Conservation (phyloP, 805 yeast species). For the Torulaspora delbrueckii region DNA sequence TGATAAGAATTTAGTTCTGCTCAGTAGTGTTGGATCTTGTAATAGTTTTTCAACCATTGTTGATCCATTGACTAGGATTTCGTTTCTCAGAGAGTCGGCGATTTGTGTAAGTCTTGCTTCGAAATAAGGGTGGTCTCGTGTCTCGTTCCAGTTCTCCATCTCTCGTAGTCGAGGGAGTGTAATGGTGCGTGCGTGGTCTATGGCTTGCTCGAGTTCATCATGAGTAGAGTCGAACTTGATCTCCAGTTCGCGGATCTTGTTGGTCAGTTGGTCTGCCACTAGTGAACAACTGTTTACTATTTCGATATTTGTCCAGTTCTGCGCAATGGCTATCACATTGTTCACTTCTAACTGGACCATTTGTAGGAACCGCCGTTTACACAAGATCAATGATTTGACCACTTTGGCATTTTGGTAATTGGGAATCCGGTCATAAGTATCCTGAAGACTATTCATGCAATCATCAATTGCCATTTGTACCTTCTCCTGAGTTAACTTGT, state of each 20-base stretch:
- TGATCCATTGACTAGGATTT: constrained; percentile 52
- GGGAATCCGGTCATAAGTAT: constrained; percentile 38
- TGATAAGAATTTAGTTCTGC: constrained; percentile 25
- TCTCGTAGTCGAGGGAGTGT: constrained; percentile 46
- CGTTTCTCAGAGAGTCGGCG: constrained; percentile 47
- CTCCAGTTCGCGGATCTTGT: constrained; percentile 52
- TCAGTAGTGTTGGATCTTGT: constrained; percentile 26
- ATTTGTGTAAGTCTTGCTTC: constrained; percentile 41
- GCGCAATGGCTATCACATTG: constrained; percentile 20
- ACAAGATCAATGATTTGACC: constrained; percentile 35
- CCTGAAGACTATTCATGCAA: constrained; percentile 40
- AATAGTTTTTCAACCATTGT: constrained; percentile 48
- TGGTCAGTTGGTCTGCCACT: constrained; percentile 33
- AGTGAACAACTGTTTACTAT: constrained; percentile 25
- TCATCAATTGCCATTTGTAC: constrained; percentile 41
- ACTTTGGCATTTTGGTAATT: constrained; percentile 44
- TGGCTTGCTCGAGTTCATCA: constrained; percentile 48
- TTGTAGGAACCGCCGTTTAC: constrained; percentile 40
- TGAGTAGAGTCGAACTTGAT: constrained; percentile 42
- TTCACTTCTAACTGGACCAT: constrained; percentile 41
- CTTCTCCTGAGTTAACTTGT: constrained; percentile 36
- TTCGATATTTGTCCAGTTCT: constrained; percentile 19
- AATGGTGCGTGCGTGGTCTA: constrained; percentile 42
- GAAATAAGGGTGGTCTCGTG: constrained; percentile 39
- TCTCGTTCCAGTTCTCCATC: constrained; percentile 51